These are phyloP conservation scores for Colletotrichum navitas DNA, from an alignment of 2,329 filamentous ascomycete species.

Conservation along the genomic window DNA sequence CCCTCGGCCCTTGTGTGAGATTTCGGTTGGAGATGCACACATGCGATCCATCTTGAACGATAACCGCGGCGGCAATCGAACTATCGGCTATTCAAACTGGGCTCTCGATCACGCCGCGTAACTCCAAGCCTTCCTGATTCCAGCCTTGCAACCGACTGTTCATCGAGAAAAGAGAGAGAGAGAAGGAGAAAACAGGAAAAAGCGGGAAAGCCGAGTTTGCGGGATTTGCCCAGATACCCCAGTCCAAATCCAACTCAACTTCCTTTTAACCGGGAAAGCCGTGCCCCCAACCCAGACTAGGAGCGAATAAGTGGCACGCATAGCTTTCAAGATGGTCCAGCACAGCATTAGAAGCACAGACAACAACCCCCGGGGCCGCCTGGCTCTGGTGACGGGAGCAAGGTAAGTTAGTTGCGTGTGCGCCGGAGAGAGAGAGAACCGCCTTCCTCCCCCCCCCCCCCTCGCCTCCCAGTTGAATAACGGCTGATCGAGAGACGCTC, in stretches of 20 bases:
- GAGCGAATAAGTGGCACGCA: neutral
- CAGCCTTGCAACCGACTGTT: neutral
- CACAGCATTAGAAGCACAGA: constrained; percentile 44
- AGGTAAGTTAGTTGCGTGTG: constrained; percentile 43
- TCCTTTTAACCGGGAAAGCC: constrained; percentile 11
- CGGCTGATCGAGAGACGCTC: neutral
- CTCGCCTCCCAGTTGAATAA: no score
- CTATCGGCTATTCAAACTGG: constrained; percentile 34
- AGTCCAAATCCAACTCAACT: neutral
- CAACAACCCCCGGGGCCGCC: constrained; percentile 46
- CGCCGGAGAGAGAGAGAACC: neutral
- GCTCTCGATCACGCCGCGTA: constrained; percentile 16
- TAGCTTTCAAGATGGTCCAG: constrained; percentile 31
- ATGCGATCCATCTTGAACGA: constrained; percentile 13
- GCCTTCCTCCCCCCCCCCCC: no score
- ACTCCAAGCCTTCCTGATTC: constrained; percentile 14
- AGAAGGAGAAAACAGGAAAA: neutral
- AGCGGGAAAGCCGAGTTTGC: neutral
- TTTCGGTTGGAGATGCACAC: neutral
- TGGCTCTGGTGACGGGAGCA: constrained; percentile 52
- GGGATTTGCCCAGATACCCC: constrained; percentile 2
- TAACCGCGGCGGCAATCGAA: constrained; percentile 31
- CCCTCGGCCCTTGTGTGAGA: neutral
- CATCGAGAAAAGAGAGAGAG: neutral
- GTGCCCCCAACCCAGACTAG: neutral